phyloP scores from a whole-genome alignment of 257 asterid genomes.

The Fraxinus anomala region DNA sequence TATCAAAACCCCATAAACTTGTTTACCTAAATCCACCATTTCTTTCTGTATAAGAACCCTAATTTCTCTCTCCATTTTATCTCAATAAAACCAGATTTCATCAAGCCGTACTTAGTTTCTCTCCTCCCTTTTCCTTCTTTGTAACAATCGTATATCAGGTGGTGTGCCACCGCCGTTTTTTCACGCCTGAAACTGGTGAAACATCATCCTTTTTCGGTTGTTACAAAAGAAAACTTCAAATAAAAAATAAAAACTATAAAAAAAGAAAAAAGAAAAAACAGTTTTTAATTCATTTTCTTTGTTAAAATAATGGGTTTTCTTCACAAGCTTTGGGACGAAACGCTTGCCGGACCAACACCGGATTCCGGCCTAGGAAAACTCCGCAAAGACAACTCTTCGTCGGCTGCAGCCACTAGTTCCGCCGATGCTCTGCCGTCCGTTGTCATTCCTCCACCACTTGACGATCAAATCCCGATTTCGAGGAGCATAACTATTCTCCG shows the following conservation, averaged over 20 bases:
- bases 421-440: constrained; percentile 14
- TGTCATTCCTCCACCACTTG: constrained; percentile 14
- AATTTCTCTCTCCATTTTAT: background rate
- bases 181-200: constrained; percentile 6
- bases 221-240: constrained; percentile 44
- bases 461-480: constrained; percentile 38
- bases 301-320: constrained; percentile 66
- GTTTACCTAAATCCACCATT: background rate
- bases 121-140: constrained; percentile 34
- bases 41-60: constrained; percentile 30
- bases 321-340: constrained; percentile 85
- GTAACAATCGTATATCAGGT: constrained; percentile 70
- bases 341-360: constrained; percentile 81
- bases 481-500: constrained; percentile 68
- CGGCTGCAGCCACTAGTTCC: constrained; percentile 35
- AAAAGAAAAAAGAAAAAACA: background rate
- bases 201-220: constrained; percentile 66
- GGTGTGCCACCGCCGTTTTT: constrained; percentile 37
- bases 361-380: constrained; percentile 73
- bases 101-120: constrained; percentile 13
- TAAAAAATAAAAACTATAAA: background rate
- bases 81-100: constrained; percentile 4
- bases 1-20: constrained; percentile 19
- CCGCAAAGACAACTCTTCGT: constrained; percentile 63
- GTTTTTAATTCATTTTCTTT: background rate